Base-by-base conservation (phyloP, 2,329 filamentous ascomycete species). In the Cryphonectria radicalis region DNA sequence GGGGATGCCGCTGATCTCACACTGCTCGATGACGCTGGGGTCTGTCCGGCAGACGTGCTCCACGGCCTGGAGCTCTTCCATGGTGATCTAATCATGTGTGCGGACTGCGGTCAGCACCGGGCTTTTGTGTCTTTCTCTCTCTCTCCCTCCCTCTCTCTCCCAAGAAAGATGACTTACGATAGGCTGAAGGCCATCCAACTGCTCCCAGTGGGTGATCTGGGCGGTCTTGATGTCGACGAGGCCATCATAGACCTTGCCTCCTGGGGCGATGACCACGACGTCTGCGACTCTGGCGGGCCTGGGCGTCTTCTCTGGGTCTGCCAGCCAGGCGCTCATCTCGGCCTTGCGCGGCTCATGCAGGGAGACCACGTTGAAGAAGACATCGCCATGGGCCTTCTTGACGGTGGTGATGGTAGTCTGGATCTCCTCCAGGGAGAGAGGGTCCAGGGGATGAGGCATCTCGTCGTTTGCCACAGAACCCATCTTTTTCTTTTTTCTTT, bases 1-100 rank as follows among this genome's bases (percentile, higher is more conserved):
- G 17, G 93, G 89, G 72, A 98, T 93, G 1, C 95, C 95, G 72
- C 94, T 88, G 72, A 97, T 88, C 8, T 88, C 88, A 77, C 95
- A 98, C 81, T 97, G 94, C 81, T 97, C 93, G 75, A 97, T 96
- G 72, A 97, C 94, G 77, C 92, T 92, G 19, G 93, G 89, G 78
- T 97, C 93, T 76, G 90, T 90, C 74, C 94, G 89, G 72, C 90
- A 89, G 63, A 95, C 82, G 70, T 88, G 85, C 81, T 98, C 95
- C 1, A 97, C 94, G 69, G 89, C 86, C 76, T 94, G 89, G 50
- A 97, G 86, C 79, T 97, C 95, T 78, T 97, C 94, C 89, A 97
- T 94, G 0, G 93, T 97, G 78, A 97, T 97, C 89, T 92, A 40
- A 13, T 25, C 8, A 11, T 40, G 43, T 40, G 43, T 13, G 40